A percentile compares a stretch with the other conserved stretches of the same genome.
Evolutionary conservation across 176 grass and related monocot genomes (phyloP).

Genomic region (Alloteropsis semialata): DNA sequence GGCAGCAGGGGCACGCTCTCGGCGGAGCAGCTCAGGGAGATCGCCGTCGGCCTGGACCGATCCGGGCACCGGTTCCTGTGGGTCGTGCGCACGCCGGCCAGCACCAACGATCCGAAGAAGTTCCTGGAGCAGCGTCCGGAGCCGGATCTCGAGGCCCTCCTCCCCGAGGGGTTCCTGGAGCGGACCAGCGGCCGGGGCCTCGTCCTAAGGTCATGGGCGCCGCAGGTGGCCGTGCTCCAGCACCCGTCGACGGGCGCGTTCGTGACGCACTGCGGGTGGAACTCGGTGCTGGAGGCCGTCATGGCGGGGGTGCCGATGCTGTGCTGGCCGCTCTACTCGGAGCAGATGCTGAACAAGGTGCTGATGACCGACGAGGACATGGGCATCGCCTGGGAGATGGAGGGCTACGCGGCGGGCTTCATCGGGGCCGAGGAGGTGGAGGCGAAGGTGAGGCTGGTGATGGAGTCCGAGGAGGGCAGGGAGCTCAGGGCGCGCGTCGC

Average conservation of each 20-base stretch:
- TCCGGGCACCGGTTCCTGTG: not conserved
- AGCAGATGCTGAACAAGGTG: conserved; percentile 45
- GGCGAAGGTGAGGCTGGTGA: not conserved
- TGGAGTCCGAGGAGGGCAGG: not conserved
- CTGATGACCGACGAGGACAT: not conserved
- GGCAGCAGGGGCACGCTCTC: conserved; percentile 23
- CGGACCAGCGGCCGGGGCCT: not conserved
- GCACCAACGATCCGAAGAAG: not conserved
- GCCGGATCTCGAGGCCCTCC: not conserved
- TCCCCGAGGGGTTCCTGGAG: not conserved
- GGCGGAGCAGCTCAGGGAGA: not conserved
- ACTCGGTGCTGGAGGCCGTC: conserved; percentile 43
- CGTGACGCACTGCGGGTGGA: conserved; percentile 68
- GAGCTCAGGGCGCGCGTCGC: not conserved
- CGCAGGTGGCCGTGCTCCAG: not conserved
- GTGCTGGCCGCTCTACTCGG: too few relatives aligned
- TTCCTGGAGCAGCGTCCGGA: not conserved
- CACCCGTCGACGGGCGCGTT: conserved; percentile 17
- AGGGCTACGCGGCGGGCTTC: not conserved
- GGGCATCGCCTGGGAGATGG: not conserved
- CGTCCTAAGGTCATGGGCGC: not conserved
- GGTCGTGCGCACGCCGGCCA: not conserved
- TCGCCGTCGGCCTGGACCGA: not conserved
- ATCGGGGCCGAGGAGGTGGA: not conserved
- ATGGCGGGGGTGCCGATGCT: conserved; percentile 31